Conservation (phyloP, 2,329 filamentous ascomycete genomes). For the Fonsecaea multimorphosa region DNA sequence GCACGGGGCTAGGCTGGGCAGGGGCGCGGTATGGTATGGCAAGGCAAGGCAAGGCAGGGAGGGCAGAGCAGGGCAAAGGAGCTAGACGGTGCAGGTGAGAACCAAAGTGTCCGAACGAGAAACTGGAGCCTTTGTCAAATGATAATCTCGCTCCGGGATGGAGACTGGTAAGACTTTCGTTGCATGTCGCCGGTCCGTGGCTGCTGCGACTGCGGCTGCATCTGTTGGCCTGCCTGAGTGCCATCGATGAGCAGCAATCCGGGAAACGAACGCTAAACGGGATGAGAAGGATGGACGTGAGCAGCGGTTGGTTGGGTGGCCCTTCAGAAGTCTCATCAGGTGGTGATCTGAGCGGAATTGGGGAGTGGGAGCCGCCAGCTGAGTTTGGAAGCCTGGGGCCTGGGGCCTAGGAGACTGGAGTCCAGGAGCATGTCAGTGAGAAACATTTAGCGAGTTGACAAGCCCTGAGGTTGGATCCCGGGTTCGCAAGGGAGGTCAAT, state of each 20-base stretch:
- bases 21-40: background rate
- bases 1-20: background rate
- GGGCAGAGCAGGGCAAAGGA: conserved; percentile 3
- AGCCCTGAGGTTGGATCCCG: conserved; percentile 1
- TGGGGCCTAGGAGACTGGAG: background rate
- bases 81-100: background rate
- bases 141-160: conserved; percentile 1
- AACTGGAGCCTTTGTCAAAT: too few relatives aligned
- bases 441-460: conserved; percentile 7
- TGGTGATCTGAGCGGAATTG: conserved; percentile 2
- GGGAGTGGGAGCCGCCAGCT: background rate
- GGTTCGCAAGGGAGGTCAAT: background rate
- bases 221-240: background rate
- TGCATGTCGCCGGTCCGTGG: background rate
- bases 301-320: background rate
- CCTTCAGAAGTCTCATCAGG: background rate
- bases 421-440: background rate
- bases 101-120: background rate
- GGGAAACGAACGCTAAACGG: background rate
- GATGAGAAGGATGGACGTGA: background rate
- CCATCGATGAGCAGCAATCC: background rate
- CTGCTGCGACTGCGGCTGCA: background rate
- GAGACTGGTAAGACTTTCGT: background rate
- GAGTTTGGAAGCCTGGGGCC: conserved; percentile 1
- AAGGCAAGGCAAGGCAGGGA: background rate